phyloP scores from a whole-genome alignment of 371 early-diverging fungal genomes.

The Lichtheimia ramosa region DNA sequence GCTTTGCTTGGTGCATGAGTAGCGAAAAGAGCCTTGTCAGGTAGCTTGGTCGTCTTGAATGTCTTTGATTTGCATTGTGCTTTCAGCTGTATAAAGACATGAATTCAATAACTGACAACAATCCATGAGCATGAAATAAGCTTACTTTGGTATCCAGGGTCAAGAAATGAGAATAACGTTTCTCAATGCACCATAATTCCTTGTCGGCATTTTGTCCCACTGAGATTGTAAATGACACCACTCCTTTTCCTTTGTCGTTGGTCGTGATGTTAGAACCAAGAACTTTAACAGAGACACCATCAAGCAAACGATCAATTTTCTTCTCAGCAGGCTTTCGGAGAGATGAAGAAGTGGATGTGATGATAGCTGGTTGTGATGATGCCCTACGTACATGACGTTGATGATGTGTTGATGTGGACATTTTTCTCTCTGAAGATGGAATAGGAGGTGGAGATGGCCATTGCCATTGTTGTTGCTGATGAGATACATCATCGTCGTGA shows the following conservation, averaged over 20 bases:
- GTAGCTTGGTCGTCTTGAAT: constrained; percentile 62
- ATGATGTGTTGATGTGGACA: constrained; percentile 1
- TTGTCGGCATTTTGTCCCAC: constrained; percentile 32
- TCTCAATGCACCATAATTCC: constrained; percentile 81
- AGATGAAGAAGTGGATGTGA: background rate
- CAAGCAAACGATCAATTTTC: background rate
- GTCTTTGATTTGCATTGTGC: constrained; percentile 32
- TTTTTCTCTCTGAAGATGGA: constrained; percentile 1
- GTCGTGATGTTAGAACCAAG: constrained; percentile 66
- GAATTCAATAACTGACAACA: background rate
- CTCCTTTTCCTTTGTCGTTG: constrained; percentile 72
- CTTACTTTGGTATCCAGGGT: constrained; percentile 68
- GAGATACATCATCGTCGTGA: background rate
- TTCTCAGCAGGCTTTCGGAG: background rate
- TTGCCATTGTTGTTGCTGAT: constrained; percentile 7
- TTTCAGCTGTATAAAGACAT: constrained; percentile 46
- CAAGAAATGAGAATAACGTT: constrained; percentile 79
- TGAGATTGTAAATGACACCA: constrained; percentile 55
- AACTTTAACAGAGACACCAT: constrained; percentile 42
- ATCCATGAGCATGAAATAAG: background rate
- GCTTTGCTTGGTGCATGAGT: constrained; percentile 68
- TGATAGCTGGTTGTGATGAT: constrained; percentile 12
- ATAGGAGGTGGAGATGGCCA: constrained; percentile 13
- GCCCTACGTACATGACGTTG: constrained; percentile 13
- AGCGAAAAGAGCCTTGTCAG: constrained; percentile 76